Conservation (phyloP, 208 protist species). For the Porcisia deanei region DNA sequence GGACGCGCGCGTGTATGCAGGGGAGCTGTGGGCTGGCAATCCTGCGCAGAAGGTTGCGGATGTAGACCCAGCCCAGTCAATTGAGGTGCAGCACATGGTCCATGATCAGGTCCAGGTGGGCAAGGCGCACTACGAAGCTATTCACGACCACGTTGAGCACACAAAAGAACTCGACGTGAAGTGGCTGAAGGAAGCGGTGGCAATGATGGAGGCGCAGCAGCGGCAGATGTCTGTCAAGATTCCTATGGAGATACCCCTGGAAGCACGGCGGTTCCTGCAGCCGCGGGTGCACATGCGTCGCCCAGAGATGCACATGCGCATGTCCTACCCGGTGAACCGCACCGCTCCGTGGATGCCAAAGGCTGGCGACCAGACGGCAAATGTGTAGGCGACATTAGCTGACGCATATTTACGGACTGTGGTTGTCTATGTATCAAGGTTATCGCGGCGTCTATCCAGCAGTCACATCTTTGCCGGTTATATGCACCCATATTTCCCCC, state of each 20-base stretch:
- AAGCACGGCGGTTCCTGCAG: constrained; percentile 81
- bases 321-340: constrained; percentile 87
- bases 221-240: constrained; percentile 76
- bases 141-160: constrained; percentile 71
- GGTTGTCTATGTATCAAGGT: neutral
- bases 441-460: neutral
- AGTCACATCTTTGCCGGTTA: neutral
- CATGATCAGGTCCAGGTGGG: constrained; percentile 59
- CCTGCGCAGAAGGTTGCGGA: constrained; percentile 88
- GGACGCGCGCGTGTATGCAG: constrained; percentile 78
- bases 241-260: constrained; percentile 82
- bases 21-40: constrained; percentile 92
- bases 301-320: constrained; percentile 88
- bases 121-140: constrained; percentile 62
- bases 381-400: constrained; percentile 47
- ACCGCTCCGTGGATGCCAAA: constrained; percentile 91
- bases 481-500: neutral
- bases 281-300: constrained; percentile 88
- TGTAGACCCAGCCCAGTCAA: constrained; percentile 68
- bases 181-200: constrained; percentile 67
- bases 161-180: constrained; percentile 65
- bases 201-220: constrained; percentile 83
- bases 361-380: constrained; percentile 70
- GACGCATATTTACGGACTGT: neutral
- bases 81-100: constrained; percentile 69